phyloP scores from a whole-genome alignment of 371 early-diverging fungal species.

The Mucor saturninus region DNA sequence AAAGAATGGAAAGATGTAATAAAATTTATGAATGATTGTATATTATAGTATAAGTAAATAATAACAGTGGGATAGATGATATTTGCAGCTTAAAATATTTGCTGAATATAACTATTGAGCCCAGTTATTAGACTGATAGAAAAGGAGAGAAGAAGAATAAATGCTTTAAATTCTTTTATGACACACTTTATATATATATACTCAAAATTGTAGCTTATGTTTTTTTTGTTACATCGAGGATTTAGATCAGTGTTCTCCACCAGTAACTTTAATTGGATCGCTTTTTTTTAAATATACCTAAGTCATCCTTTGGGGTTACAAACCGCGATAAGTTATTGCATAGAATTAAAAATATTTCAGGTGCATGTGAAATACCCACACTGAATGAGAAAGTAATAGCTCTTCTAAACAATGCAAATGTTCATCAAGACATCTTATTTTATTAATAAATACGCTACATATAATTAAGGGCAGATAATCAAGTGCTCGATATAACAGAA shows the following conservation, averaged over 20 bases:
- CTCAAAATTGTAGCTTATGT: not conserved
- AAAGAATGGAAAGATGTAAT: slow-evolving; percentile 3
- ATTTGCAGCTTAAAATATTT: not conserved
- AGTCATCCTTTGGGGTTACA: not conserved
- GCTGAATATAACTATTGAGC: not conserved
- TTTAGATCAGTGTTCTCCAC: not conserved
- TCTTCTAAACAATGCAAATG: not conserved
- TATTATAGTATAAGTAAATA: not conserved
- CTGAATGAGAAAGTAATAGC: not conserved
- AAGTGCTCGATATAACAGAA: too few species aligned
- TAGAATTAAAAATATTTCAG: not conserved
- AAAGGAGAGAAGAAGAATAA: not conserved
- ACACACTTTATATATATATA: slow-evolving; percentile 4
- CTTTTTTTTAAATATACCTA: slow-evolving; percentile 2
- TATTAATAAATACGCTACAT: too few species aligned
- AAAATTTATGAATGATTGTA: too few species aligned
- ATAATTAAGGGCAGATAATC: too few species aligned
- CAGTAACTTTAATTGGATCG: not conserved
- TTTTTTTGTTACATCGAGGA: not conserved
- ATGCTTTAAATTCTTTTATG: not conserved
- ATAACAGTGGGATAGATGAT: not conserved
- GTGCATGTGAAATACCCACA: slow-evolving; percentile 6
- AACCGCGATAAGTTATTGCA: slow-evolving; percentile 1
- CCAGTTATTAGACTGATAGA: not conserved
- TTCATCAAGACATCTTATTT: too few species aligned